Evolutionary conservation across 2,329 filamentous ascomycete species (phyloP).

Genomic region (Botrytis byssoidea): DNA sequence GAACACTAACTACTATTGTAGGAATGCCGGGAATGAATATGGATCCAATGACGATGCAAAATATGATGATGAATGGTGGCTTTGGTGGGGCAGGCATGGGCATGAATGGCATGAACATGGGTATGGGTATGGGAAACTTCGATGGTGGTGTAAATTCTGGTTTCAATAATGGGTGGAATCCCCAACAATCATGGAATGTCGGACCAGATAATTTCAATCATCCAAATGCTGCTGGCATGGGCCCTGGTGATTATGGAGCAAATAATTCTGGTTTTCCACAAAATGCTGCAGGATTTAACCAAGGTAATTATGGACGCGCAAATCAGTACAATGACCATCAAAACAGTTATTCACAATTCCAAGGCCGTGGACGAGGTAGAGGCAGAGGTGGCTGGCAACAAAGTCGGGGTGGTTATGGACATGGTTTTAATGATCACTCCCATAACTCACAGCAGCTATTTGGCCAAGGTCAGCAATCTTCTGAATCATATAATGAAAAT

Average conservation of each 20-base stretch:
- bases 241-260: slow-evolving; percentile 75
- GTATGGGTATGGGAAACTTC: slow-evolving; percentile 63
- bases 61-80: slow-evolving; percentile 76
- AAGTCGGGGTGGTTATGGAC: slow-evolving; percentile 35
- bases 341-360: slow-evolving; percentile 57
- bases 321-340: slow-evolving; percentile 74
- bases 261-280: slow-evolving; percentile 68
- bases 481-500: slow-evolving; percentile 36
- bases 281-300: slow-evolving; percentile 68
- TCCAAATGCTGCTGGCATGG: slow-evolving; percentile 78
- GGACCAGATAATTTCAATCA: slow-evolving; percentile 85
- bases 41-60: slow-evolving; percentile 75
- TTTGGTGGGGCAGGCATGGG: slow-evolving; percentile 74
- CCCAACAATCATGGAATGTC: slow-evolving; percentile 79
- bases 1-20: slow-evolving; percentile 21
- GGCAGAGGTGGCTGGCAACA: slow-evolving; percentile 37
- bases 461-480: slow-evolving; percentile 31
- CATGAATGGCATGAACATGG: slow-evolving; percentile 80
- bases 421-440: slow-evolving; percentile 36
- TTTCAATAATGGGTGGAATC: slow-evolving; percentile 77
- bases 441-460: slow-evolving; percentile 37
- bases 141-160: slow-evolving; percentile 60
- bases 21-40: slow-evolving; percentile 78
- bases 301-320: slow-evolving; percentile 76
- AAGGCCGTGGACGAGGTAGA: slow-evolving; percentile 42